These are phyloP conservation scores for Phylloporus arenicola DNA, from an alignment of 768 basidiomycete genomes.

Conservation along the genomic window DNA sequence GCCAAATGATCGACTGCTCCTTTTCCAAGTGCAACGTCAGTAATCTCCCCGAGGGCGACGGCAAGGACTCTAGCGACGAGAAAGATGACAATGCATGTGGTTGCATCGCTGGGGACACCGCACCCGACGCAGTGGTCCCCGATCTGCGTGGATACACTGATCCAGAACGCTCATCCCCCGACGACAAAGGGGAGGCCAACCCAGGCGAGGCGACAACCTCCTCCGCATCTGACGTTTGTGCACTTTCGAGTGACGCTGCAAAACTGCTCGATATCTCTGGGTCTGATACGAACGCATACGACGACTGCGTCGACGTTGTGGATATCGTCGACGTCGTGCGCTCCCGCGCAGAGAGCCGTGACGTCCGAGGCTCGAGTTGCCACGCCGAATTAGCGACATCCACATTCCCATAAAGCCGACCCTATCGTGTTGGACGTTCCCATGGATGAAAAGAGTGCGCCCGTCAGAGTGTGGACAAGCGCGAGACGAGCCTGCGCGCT, in stretches of 20 bases:
- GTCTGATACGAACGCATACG: conserved; percentile 79
- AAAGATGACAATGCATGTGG: conserved; percentile 61
- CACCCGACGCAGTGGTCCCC: conserved; percentile 42
- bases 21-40: conserved; percentile 80
- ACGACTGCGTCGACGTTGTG: conserved; percentile 72
- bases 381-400: conserved; percentile 64
- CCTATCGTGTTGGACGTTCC: conserved; percentile 36
- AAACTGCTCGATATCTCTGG: conserved; percentile 82
- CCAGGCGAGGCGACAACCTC: conserved; percentile 54
- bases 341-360: conserved; percentile 51
- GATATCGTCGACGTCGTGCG: conserved; percentile 74
- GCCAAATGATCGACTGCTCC: conserved; percentile 76
- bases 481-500: conserved; percentile 14
- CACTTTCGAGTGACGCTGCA: conserved; percentile 75
- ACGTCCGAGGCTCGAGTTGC: conserved; percentile 70
- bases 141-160: conserved; percentile 10
- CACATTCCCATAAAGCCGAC: conserved; percentile 65
- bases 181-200: conserved; percentile 56
- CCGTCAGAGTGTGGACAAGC: background rate
- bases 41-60: conserved; percentile 56
- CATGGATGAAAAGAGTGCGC: background rate
- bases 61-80: conserved; percentile 72
- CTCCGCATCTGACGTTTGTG: conserved; percentile 65
- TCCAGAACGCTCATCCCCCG: conserved; percentile 46
- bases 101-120: conserved; percentile 51